A percentile compares a stretch with the other conserved stretches of the same genome.
These are phyloP conservation scores for Nidularia pulvinata DNA, from an alignment of 768 basidiomycete genomes.

Conservation along the genomic window DNA sequence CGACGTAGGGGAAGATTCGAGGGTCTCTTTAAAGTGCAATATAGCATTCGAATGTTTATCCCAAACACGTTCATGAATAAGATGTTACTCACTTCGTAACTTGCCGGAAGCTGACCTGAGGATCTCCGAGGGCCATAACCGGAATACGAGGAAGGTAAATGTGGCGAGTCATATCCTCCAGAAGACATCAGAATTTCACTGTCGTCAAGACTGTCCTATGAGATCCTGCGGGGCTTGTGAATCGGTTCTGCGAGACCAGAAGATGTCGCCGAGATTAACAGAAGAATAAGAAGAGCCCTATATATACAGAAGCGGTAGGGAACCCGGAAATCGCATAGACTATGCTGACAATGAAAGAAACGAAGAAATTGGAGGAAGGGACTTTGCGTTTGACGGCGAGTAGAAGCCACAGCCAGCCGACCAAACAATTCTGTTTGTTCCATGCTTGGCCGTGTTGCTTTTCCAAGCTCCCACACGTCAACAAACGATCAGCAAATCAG, in stretches of 20 bases:
- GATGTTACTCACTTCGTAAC: constrained; percentile 37
- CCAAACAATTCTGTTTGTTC: constrained; percentile 16
- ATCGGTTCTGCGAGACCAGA: constrained; percentile 2
- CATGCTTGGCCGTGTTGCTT: constrained; percentile 23
- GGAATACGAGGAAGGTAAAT: constrained; percentile 24
- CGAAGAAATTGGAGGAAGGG: not conserved
- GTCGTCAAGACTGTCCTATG: not conserved
- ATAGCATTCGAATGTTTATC: constrained; percentile 2
- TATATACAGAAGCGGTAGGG: not conserved
- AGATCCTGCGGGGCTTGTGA: not conserved
- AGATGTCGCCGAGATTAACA: constrained; percentile 8
- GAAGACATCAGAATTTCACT: constrained; percentile 31
- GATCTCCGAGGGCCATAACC: constrained; percentile 29
- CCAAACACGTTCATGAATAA: constrained; percentile 6
- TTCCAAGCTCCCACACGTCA: constrained; percentile 9
- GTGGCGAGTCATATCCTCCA: constrained; percentile 34
- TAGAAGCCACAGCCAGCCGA: constrained; percentile 23
- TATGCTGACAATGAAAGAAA: not conserved
- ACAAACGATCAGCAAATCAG: not conserved
- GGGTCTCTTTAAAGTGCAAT: constrained; percentile 27
- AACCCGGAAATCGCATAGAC: not conserved
- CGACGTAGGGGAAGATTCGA: constrained; percentile 31
- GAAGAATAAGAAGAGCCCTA: constrained; percentile 3
- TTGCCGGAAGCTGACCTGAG: constrained; percentile 20
- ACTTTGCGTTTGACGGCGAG: constrained; percentile 1